Evolutionary conservation across 306 rosid species (phyloP).

Genomic region (Echinosophora koreensis): DNA sequence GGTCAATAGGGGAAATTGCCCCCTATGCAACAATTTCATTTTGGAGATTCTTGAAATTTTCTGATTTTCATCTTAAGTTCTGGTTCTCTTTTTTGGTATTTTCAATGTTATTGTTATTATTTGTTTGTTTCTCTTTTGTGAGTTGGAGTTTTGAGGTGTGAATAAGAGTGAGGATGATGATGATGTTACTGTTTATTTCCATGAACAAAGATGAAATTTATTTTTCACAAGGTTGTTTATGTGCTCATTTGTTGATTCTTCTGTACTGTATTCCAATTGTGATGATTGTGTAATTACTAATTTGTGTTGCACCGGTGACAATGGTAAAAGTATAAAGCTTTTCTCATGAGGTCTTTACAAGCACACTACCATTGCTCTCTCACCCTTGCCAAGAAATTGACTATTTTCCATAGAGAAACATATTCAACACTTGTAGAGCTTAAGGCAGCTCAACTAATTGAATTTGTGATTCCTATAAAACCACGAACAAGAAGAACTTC

Average conservation of each 20-base stretch:
- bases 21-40: slow-evolving; percentile 80
- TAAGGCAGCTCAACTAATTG: not conserved
- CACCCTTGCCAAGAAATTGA: not conserved
- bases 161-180: too few species aligned
- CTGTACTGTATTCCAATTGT: not conserved
- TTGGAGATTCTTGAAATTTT: slow-evolving; percentile 81
- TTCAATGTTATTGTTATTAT: not conserved
- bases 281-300: not conserved
- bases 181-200: too few species aligned
- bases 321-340: not conserved
- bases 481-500: not conserved
- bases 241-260: not conserved
- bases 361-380: not conserved
- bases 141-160: too few species aligned
- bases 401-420: not conserved
- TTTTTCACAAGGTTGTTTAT: too few species aligned
- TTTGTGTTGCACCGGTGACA: not conserved
- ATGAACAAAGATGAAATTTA: too few species aligned
- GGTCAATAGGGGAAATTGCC: slow-evolving; percentile 80
- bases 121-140: too few species aligned
- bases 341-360: not conserved
- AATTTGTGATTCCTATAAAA: slow-evolving; percentile 15
- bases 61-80: slow-evolving; percentile 40
- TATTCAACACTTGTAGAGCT: not conserved
- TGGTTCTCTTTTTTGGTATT: not conserved